phyloP scores from a whole-genome alignment of 441 rosid genomes.

The Jatropha multifida region DNA sequence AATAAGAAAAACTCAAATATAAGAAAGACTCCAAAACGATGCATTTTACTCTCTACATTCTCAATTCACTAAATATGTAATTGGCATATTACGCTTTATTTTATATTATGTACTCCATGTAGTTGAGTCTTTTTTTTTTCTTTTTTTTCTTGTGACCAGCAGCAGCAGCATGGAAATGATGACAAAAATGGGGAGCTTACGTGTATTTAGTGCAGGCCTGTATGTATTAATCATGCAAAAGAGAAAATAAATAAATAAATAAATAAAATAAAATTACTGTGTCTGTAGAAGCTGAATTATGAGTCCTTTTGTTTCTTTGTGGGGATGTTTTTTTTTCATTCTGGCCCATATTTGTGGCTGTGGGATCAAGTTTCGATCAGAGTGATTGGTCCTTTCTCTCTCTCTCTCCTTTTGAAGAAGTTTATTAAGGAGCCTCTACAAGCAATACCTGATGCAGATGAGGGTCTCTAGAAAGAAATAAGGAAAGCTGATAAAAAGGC shows the following conservation, averaged over 20 bases:
- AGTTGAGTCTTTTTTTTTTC: no score
- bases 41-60: no score
- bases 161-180: neutral
- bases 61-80: no score
- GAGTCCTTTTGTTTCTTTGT: slow-evolving; percentile 38
- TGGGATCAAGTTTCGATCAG: slow-evolving; percentile 43
- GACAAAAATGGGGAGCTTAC: slow-evolving; percentile 29
- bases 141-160: neutral
- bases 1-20: no score
- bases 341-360: slow-evolving; percentile 42
- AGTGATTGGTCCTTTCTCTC: slow-evolving; percentile 31
- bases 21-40: no score
- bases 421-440: slow-evolving; percentile 37
- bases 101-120: no score
- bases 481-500: slow-evolving; percentile 32
- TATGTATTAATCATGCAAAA: slow-evolving; percentile 34
- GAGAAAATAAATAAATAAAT: neutral
- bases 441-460: slow-evolving; percentile 40
- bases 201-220: slow-evolving; percentile 26
- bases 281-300: slow-evolving; percentile 33
- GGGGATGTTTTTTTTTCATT: slow-evolving; percentile 34
- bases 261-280: slow-evolving; percentile 13
- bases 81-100: no score
- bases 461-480: slow-evolving; percentile 27
- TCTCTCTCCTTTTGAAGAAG: slow-evolving; percentile 26